Evolutionary conservation across 352 stramenopile species (phyloP).

Genomic region (Pythium dissimile): DNA sequence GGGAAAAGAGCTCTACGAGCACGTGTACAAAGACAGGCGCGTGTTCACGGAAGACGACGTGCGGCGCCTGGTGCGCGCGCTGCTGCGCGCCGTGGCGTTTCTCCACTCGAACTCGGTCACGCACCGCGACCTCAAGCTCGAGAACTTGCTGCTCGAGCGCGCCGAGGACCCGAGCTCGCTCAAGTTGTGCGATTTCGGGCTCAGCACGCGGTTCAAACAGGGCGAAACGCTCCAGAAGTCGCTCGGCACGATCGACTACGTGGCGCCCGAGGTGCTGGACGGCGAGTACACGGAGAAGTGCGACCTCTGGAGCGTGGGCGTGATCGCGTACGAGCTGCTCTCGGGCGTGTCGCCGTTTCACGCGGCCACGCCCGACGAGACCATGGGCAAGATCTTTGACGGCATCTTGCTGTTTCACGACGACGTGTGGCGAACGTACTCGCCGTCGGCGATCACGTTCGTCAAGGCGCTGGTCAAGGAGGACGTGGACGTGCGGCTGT

Average conservation of each 20-base stretch:
- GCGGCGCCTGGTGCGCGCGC: slow-evolving; percentile 48
- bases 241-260: slow-evolving; percentile 81
- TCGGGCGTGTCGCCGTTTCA: slow-evolving; percentile 70
- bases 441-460: slow-evolving; percentile 62
- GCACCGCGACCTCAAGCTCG: slow-evolving; percentile 78
- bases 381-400: slow-evolving; percentile 84
- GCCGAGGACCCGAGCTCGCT: slow-evolving; percentile 53
- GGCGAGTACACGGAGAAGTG: slow-evolving; percentile 83
- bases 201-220: slow-evolving; percentile 69
- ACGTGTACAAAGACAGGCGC: slow-evolving; percentile 66
- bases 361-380: slow-evolving; percentile 62
- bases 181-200: slow-evolving; percentile 80
- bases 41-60: slow-evolving; percentile 67
- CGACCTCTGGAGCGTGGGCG: slow-evolving; percentile 76
- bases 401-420: slow-evolving; percentile 70
- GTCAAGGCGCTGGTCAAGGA: slow-evolving; percentile 81
- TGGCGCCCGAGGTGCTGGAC: slow-evolving; percentile 77
- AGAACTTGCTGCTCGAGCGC: slow-evolving; percentile 80
- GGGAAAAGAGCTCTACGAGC: slow-evolving; percentile 75
- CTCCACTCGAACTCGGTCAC: slow-evolving; percentile 82
- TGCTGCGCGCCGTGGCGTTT: slow-evolving; percentile 44
- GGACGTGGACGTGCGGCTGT: slow-evolving; percentile 56
- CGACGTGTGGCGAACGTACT: slow-evolving; percentile 59
- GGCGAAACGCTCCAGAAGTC: slow-evolving; percentile 73
- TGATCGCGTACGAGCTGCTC: slow-evolving; percentile 78